Conservation (phyloP, 805 yeast genomes). For the Nakazawaea laoshanensis region DNA sequence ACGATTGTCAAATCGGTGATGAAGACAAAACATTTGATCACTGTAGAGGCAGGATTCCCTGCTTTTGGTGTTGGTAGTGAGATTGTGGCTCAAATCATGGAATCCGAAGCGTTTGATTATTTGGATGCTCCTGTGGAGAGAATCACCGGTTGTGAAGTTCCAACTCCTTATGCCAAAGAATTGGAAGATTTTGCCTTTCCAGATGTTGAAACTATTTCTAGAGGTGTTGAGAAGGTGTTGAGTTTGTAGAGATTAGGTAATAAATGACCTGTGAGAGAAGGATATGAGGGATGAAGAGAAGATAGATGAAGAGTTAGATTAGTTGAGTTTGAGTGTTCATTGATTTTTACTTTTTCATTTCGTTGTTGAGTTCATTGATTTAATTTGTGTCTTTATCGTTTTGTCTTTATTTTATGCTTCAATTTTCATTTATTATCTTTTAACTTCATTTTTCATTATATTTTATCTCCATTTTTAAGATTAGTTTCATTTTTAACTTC, state of each 20-base stretch:
- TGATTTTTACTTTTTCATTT: too few relatives aligned
- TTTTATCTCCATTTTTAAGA: too few relatives aligned
- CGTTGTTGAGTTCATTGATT: too few relatives aligned
- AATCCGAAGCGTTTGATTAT: conserved; percentile 95
- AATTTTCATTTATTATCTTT: too few relatives aligned
- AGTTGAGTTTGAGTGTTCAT: too few relatives aligned
- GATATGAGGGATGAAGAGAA: too few relatives aligned
- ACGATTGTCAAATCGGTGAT: conserved; percentile 81
- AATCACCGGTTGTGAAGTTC: conserved; percentile 99
- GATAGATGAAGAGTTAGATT: too few relatives aligned
- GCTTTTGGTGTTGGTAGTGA: conserved; percentile 98
- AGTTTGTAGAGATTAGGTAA: conserved; percentile 29
- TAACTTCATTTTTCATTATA: too few relatives aligned
- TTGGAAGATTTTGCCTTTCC: conserved; percentile 99
- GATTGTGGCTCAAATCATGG: conserved; percentile 96
- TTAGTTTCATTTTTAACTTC: too few relatives aligned
- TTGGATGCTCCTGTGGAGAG: conserved; percentile 98
- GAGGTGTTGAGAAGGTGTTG: conserved; percentile 77
- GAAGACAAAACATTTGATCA: conserved; percentile 93
- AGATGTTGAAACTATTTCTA: conserved; percentile 80
- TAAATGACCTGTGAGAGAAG: too few relatives aligned
- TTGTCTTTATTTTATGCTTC: too few relatives aligned
- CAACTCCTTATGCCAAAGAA: conserved; percentile 96
- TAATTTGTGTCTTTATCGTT: too few relatives aligned
- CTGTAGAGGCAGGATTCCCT: conserved; percentile 98